phyloP scores from a whole-genome alignment of 1,284 basidiomycete species.

The Hypsizygus ulmarius region DNA sequence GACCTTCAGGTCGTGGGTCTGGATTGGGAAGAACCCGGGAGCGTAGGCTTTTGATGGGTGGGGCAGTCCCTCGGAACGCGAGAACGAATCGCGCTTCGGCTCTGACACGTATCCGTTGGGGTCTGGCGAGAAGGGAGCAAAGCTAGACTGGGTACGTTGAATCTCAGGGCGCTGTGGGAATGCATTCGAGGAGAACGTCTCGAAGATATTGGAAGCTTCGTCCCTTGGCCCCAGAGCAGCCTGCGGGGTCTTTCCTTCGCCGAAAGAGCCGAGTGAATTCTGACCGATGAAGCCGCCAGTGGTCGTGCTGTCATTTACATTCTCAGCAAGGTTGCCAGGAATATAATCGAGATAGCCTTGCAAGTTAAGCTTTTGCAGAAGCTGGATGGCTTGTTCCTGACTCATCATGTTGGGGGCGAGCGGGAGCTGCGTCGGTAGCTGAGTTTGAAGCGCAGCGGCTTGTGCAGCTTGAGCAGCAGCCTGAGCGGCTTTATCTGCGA shows the following conservation, averaged over 20 bases:
- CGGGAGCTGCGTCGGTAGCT: slow-evolving; percentile 30
- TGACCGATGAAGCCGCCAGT: slow-evolving; percentile 13
- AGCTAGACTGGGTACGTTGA: slow-evolving; percentile 38
- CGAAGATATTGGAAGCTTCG: slow-evolving; percentile 13
- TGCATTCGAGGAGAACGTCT: slow-evolving; percentile 19
- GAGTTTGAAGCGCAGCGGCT: slow-evolving; percentile 57
- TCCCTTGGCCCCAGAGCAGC: slow-evolving; percentile 15
- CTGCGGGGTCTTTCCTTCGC: slow-evolving; percentile 16
- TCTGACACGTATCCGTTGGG: slow-evolving; percentile 41
- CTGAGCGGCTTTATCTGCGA: slow-evolving; percentile 79
- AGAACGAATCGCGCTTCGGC: slow-evolving; percentile 31
- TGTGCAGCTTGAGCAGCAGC: slow-evolving; percentile 82
- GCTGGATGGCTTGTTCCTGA: slow-evolving; percentile 64
- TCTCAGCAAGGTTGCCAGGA: slow-evolving; percentile 17
- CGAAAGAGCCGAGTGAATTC: slow-evolving; percentile 3
- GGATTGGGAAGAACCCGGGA: slow-evolving; percentile 41
- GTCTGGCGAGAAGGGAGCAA: slow-evolving; percentile 64
- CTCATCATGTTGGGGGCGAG: slow-evolving; percentile 38
- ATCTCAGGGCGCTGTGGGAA: slow-evolving; percentile 29
- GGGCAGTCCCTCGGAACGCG: slow-evolving; percentile 33
- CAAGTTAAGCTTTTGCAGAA: slow-evolving; percentile 60
- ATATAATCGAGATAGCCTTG: slow-evolving; percentile 38
- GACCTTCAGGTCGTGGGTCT: slow-evolving; percentile 28
- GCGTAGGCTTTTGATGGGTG: slow-evolving; percentile 44
- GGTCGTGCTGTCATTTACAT: slow-evolving; percentile 20